Evolutionary conservation across 805 yeast genomes (phyloP), one percentile per base, ranked within the genome.

Genomic region (Candida caryicola): DNA sequence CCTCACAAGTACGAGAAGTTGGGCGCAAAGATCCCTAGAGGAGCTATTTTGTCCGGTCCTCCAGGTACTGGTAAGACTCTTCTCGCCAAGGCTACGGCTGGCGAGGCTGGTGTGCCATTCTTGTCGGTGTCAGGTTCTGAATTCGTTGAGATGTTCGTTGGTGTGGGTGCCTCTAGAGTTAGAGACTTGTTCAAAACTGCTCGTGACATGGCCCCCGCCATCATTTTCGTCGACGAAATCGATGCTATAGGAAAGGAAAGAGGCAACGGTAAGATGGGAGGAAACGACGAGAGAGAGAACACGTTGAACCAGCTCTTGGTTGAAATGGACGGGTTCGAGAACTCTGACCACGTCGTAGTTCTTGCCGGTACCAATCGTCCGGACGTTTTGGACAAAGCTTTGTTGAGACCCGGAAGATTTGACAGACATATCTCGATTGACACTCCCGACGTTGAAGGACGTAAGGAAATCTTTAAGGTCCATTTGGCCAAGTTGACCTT

Each of bases 51-150:
- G 35, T 83, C 95, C 9, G 97, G 97, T 49, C 95, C 96, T 13
- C 97, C 97, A 30, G 97, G 97, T 71, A 89, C 97, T 2, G 97
- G 97, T 78, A 89, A 89, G 62, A 89, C 97, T 0, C 65, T 89
- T 46, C 66, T 89, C 40, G 96, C 96, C 17, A 88, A 85, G 60
- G 96, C 96, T 9, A 89, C 96, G 17, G 97, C 96, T 2, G 96
- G 97, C 51, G 96, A 89, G 60, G 96, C 96, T 2, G 93, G 87
- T 35, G 97, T 89, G 36, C 96, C 97, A 17, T 89, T 89, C 60
- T 80, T 80, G 47, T 82, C 93, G 16, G 96, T 89, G 5, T 84
- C 95, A 1, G 96, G 96, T 52, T 87, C 96, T 10, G 96, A 89
- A 59, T 89, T 89, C 50, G 95, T 88, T n/a, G 96, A 89, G 62